A percentile compares a stretch with the other conserved stretches of the same genome.
These are phyloP conservation scores for Cercospora zeae-maydis DNA, from an alignment of 2,329 filamentous ascomycete species.

Conservation along the genomic window DNA sequence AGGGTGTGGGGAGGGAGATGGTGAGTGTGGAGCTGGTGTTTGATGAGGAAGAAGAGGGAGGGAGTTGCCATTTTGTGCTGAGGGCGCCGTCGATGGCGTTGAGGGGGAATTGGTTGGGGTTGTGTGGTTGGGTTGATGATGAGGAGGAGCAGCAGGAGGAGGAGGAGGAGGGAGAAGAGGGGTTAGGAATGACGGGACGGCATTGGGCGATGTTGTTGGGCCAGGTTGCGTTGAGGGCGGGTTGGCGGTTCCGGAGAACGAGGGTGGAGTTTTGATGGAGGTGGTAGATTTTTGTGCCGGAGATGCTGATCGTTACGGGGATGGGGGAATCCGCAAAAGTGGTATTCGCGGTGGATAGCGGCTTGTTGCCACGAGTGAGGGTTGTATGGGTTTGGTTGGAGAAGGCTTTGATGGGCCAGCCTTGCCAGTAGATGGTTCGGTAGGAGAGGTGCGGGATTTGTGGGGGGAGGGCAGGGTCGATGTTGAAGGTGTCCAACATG, in stretches of 20 bases:
- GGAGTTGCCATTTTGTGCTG: conserved; percentile 65
- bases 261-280: conserved; percentile 45
- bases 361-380: conserved; percentile 51
- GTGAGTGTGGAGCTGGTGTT: conserved; percentile 54
- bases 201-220: conserved; percentile 64
- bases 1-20: conserved; percentile 47
- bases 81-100: conserved; percentile 63
- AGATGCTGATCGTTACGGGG: conserved; percentile 51
- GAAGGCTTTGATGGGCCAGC: conserved; percentile 58
- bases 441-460: conserved; percentile 61
- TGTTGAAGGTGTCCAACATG: conserved; percentile 56
- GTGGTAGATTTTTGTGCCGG: conserved; percentile 40
- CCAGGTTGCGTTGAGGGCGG: conserved; percentile 53
- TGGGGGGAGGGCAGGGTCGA: conserved; percentile 63
- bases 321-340: conserved; percentile 55
- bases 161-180: conserved; percentile 39
- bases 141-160: too few relatives aligned
- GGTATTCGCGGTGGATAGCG: conserved; percentile 52
- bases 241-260: conserved; percentile 56
- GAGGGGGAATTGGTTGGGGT: conserved; percentile 66
- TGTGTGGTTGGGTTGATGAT: conserved; percentile 46
- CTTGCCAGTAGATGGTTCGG: conserved; percentile 64
- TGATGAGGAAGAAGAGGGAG: too few relatives aligned
- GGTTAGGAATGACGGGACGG: conserved; percentile 26
- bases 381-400: conserved; percentile 65